Percentiles rank a stretch among this genome's conserved stretches.
These are phyloP conservation scores for Cyamopsis tetragonoloba DNA, from an alignment of 306 rosid genomes.

Conservation along the genomic window DNA sequence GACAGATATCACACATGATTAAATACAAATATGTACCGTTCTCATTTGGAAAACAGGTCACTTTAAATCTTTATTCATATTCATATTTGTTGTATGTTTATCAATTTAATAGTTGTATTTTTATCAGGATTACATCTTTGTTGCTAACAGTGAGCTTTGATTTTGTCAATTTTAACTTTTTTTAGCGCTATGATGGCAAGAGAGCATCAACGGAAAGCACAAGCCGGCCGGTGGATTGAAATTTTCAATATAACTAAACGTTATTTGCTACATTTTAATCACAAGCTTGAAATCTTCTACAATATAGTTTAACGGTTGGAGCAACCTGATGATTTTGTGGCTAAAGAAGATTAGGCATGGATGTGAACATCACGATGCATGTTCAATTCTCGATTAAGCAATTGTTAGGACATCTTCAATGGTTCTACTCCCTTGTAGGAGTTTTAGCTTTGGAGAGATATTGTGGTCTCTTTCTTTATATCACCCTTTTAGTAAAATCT, in stretches of 20 bases:
- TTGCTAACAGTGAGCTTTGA: constrained; percentile 8
- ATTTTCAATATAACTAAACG: constrained; percentile 34
- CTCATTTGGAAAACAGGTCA: constrained; percentile 92
- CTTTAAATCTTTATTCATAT: not conserved
- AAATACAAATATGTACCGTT: constrained; percentile 93
- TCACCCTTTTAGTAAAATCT: constrained; percentile 23
- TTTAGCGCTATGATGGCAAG: constrained; percentile 76
- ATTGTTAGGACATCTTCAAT: constrained; percentile 33
- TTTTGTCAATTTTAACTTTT: constrained; percentile 21
- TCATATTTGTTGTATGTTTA: not conserved
- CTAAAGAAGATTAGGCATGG: constrained; percentile 29
- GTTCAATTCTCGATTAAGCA: constrained; percentile 25
- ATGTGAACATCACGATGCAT: constrained; percentile 13
- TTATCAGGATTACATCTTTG: not conserved
- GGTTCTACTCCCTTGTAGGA: constrained; percentile 30
- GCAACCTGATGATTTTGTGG: constrained; percentile 31
- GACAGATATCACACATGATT: constrained; percentile 92
- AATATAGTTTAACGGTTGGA: constrained; percentile 32
- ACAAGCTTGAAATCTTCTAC: constrained; percentile 36
- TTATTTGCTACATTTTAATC: constrained; percentile 22
- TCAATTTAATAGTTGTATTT: not conserved
- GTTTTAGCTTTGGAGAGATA: constrained; percentile 40
- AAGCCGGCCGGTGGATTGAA: constrained; percentile 47
- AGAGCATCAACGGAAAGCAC: constrained; percentile 47
- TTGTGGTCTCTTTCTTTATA: constrained; percentile 27